phyloP scores from a whole-genome alignment of 345 rosid genomes.

The Populus davidiana region DNA sequence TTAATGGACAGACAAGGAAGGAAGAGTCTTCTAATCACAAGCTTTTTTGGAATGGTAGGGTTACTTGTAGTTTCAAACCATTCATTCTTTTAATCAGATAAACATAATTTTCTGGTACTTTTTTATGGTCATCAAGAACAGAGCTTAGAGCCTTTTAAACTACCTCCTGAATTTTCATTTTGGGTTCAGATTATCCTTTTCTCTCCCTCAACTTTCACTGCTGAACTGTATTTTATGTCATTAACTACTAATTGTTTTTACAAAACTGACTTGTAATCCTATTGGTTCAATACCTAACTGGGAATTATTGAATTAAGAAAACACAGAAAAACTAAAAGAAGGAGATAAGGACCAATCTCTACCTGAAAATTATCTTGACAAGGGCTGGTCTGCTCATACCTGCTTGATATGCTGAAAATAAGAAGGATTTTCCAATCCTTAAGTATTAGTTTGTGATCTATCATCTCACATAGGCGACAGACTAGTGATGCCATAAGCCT shows the following conservation, averaged over 20 bases:
- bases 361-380: neutral
- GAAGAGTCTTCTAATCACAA: slow-evolving; percentile 79
- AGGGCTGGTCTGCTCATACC: neutral
- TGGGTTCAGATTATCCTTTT: neutral
- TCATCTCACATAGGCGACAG: neutral
- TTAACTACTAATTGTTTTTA: neutral
- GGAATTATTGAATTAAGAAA: neutral
- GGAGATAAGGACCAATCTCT: neutral
- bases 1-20: slow-evolving; percentile 98
- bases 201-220: neutral
- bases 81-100: neutral
- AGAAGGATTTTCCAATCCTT: neutral
- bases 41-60: slow-evolving; percentile 80
- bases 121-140: neutral
- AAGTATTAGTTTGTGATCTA: neutral
- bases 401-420: neutral
- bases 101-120: neutral
- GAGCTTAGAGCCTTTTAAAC: neutral
- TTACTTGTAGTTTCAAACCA: neutral
- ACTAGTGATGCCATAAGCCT: neutral
- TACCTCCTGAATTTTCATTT: slow-evolving; percentile 7
- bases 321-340: neutral
- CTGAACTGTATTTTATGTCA: neutral
- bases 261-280: neutral
- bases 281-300: neutral